Conservation (phyloP, 805 yeast genomes). For the Yarrowia porcina region DNA sequence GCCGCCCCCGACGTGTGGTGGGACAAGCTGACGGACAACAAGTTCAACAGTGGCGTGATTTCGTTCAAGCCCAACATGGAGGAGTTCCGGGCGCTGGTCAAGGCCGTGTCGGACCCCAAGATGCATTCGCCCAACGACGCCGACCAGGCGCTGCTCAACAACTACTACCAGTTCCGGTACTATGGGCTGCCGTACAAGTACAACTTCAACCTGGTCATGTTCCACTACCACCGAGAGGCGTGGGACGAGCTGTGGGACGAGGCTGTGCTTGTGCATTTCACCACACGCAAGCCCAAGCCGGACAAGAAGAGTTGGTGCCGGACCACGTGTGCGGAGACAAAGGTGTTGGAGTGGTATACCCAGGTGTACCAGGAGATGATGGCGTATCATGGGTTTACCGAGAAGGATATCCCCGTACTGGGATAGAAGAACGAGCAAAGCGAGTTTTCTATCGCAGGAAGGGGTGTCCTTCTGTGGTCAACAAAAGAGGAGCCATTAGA, state of each 20-base stretch:
- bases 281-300: constrained; percentile 31
- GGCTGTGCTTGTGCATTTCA: constrained; percentile 33
- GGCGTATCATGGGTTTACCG: constrained; percentile 30
- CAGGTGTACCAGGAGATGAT: constrained; percentile 33
- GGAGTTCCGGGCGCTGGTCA: constrained; percentile 32
- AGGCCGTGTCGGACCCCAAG: constrained; percentile 32
- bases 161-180: constrained; percentile 30
- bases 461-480: too few species aligned
- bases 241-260: constrained; percentile 34
- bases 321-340: constrained; percentile 3
- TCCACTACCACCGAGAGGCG: constrained; percentile 28
- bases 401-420: constrained; percentile 29
- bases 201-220: constrained; percentile 33
- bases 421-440: constrained; percentile 25
- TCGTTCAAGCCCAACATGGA: constrained; percentile 33
- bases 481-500: too few species aligned
- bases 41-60: constrained; percentile 33
- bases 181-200: constrained; percentile 33
- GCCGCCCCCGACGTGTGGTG: constrained; percentile 35
- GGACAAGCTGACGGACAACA: constrained; percentile 31
- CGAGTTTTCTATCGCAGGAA: too few species aligned
- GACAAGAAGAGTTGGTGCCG: background rate
- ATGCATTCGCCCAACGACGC: constrained; percentile 35
- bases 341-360: constrained; percentile 29
- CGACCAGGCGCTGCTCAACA: constrained; percentile 34